Conservation (phyloP, 1,284 basidiomycete species). For the Pisolithus thermaeus region DNA sequence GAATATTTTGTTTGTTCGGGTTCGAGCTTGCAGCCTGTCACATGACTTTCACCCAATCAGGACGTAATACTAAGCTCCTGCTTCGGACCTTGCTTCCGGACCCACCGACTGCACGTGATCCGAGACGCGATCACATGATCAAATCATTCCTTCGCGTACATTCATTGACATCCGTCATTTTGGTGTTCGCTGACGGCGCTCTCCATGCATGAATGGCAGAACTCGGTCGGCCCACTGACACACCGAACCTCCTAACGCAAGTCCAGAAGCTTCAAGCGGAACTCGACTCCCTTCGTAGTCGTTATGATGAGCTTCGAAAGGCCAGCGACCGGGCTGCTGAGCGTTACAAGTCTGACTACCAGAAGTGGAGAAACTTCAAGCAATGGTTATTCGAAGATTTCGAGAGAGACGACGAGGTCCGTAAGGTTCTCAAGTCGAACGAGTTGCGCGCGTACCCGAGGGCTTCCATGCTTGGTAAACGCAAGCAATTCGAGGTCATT, state of each 20-base stretch:
- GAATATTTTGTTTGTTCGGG: too few species aligned
- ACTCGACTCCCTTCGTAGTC: conserved; percentile 32
- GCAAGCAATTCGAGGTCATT: conserved; percentile 21
- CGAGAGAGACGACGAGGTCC: conserved; percentile 19
- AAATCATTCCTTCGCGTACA: not conserved
- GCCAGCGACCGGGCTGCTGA: conserved; percentile 36
- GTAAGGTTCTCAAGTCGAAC: conserved; percentile 11
- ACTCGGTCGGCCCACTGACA: conserved; percentile 8
- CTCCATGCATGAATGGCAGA: not conserved
- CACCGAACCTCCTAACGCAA: conserved; percentile 9
- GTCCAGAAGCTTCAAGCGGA: conserved; percentile 27
- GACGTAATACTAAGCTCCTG: too few species aligned
- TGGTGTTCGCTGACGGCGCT: not conserved
- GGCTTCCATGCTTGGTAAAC: conserved; percentile 23
- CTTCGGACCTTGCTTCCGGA: too few species aligned
- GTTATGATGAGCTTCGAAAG: conserved; percentile 37
- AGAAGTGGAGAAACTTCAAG: conserved; percentile 43
- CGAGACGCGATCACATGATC: not conserved
- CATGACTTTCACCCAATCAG: too few species aligned
- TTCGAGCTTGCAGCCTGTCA: too few species aligned
- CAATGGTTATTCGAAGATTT: conserved; percentile 37
- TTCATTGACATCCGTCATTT: too few species aligned
- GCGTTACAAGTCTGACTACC: conserved; percentile 43
- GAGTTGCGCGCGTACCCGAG: conserved; percentile 7
- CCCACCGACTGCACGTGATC: not conserved